These are phyloP conservation scores for Euphrasia confusa DNA, from an alignment of 257 asterid species.

Conservation along the genomic window DNA sequence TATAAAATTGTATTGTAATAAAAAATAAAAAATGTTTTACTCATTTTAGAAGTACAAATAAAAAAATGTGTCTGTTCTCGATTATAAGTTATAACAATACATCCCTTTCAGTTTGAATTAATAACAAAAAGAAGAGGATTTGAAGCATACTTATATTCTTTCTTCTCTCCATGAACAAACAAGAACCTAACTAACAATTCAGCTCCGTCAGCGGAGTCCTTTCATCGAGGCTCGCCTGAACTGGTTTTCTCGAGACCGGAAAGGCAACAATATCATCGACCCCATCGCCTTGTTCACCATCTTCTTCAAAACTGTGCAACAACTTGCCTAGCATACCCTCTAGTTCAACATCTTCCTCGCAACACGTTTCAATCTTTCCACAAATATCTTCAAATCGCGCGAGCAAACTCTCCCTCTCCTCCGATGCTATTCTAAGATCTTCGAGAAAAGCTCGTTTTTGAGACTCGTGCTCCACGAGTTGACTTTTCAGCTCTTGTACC, in stretches of 20 bases:
- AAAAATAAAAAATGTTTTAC: too few species aligned
- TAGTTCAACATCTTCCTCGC: conserved; percentile 34
- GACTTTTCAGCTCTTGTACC: conserved; percentile 25
- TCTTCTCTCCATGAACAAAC: background rate
- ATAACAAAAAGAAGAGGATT: background rate
- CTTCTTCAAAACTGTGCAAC: conserved; percentile 24
- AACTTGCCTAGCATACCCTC: conserved; percentile 29
- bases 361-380: conserved; percentile 28
- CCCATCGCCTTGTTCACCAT: conserved; percentile 20
- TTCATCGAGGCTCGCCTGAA: conserved; percentile 22
- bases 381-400: conserved; percentile 30
- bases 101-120: conserved; percentile 1
- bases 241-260: conserved; percentile 29
- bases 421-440: conserved; percentile 23
- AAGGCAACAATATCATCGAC: background rate
- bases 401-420: conserved; percentile 26
- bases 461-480: conserved; percentile 30
- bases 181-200: conserved; percentile 21
- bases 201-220: conserved; percentile 37
- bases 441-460: conserved; percentile 28
- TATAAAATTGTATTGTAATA: too few species aligned
- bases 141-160: background rate
- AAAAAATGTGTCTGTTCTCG: too few species aligned
- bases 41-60: too few species aligned
- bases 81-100: too few species aligned